Evolutionary conservation across 2,329 filamentous ascomycete genomes (phyloP), one percentile per base, ranked within the genome.

Genomic region (Xylariales sp.): DNA sequence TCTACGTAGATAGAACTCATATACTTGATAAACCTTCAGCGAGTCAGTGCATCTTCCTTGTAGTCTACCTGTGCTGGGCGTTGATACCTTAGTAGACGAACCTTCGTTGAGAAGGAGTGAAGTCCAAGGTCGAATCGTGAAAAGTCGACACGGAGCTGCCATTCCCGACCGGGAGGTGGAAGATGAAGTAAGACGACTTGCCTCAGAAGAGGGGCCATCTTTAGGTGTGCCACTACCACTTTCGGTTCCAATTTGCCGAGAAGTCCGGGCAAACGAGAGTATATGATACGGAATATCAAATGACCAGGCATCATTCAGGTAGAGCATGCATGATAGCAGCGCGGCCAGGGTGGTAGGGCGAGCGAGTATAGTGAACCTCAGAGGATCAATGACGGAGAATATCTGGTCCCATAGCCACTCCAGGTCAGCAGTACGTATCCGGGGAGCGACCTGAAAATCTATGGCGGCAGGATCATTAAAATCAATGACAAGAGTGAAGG

Each of bases 71-170:
- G 8, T 3, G 6, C 18, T 55, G 3, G 49, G 34, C 49, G 54
- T 30, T n/a, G n/a, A 94, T 5, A 88, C 90, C 65, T 85, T 85
- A n/a, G 91, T 85, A 4, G 89, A 93, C 0, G 91, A 93, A 8
- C 91, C 91, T 80, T 95, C 92, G 76, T 94, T 94, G 70, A 93
- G 86, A 1, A 86, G 81, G 0, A 93, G 74, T 18, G 86, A 84
- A 0, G 83, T 84, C 92, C 92, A 94, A 1, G 86, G 85, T 1
- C 86, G 84, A n/a, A 86, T 80, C 32, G 83, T 83, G 52, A 93
- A 84, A 0, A 93, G 78, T 10, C 75, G 76, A 69, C 77, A 80
- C 1, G 78, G 74, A 0, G 74, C 70, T 23, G 72, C 60, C 5
- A 59, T 65, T 45, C 23, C 69, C 8, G 53, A 53, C 39, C 66